Percentiles rank a stretch among this genome's conserved stretches.
Conservation (phyloP, 208 protist genomes). For the Perkinsela sp. region DNA sequence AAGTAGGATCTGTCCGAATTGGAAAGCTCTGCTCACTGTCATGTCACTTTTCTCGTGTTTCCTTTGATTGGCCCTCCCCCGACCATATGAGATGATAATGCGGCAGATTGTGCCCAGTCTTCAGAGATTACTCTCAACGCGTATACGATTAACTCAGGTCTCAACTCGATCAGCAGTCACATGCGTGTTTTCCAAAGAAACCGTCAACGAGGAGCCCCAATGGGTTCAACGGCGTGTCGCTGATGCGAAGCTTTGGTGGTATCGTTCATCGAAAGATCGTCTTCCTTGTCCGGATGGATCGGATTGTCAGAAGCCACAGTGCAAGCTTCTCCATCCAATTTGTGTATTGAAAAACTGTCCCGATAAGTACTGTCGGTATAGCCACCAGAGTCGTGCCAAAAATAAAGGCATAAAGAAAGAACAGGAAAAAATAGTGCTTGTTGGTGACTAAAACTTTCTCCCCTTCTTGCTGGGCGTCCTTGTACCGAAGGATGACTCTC, state of each 20-base stretch:
- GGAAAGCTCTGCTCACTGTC: too few relatives aligned
- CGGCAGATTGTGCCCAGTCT: neutral
- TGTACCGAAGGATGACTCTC: too few relatives aligned
- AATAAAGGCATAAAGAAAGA: neutral
- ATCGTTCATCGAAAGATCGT: neutral
- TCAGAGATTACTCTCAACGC: neutral
- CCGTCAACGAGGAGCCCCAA: neutral
- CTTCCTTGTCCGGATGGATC: neutral
- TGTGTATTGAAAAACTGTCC: neutral
- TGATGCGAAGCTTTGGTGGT: neutral
- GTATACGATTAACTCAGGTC: neutral
- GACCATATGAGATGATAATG: too few relatives aligned
- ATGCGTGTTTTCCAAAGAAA: neutral
- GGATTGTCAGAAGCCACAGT: neutral
- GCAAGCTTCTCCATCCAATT: neutral
- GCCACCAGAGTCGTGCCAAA: neutral
- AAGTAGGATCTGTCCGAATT: too few relatives aligned
- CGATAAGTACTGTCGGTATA: neutral
- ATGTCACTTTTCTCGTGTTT: too few relatives aligned
- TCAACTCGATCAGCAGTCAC: neutral
- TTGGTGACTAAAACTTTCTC: too few relatives aligned
- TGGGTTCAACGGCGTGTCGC: neutral
- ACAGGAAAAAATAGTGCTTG: neutral
- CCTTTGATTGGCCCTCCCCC: too few relatives aligned
- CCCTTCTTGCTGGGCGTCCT: too few relatives aligned